Evolutionary conservation across 2,329 filamentous ascomycete genomes (phyloP).

Genomic region (Sporothrix globosa): DNA sequence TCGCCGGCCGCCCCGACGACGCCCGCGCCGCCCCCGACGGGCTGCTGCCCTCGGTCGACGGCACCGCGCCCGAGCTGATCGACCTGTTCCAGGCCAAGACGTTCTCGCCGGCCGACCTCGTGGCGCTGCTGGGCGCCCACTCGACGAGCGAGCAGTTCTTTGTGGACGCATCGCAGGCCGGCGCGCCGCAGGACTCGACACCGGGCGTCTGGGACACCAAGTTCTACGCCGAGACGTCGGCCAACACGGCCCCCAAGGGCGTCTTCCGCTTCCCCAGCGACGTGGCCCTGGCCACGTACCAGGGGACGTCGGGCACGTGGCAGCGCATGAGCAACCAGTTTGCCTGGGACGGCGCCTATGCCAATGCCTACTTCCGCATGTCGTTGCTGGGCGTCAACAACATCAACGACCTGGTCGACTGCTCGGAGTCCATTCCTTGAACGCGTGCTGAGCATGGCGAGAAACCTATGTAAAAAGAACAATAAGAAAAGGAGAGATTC

Average conservation of each 20-base stretch:
- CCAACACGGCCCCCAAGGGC: constrained; percentile 40
- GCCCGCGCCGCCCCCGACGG: constrained; percentile 38
- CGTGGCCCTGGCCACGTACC: constrained; percentile 46
- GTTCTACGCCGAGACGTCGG: constrained; percentile 51
- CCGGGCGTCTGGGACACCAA: constrained; percentile 54
- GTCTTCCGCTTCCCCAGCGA: constrained; percentile 51
- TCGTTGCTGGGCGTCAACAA: constrained; percentile 60
- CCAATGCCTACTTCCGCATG: constrained; percentile 57
- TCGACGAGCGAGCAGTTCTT: constrained; percentile 53
- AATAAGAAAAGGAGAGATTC: too few species aligned
- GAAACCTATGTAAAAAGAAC: not conserved
- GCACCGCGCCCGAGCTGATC: constrained; percentile 49
- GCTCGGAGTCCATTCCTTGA: constrained; percentile 45
- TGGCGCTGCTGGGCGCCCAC: constrained; percentile 60
- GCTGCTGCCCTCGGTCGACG: constrained; percentile 50
- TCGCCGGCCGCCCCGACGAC: constrained; percentile 41
- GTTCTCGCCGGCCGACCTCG: constrained; percentile 53
- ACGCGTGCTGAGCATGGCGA: not conserved
- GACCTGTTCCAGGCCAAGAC: constrained; percentile 55
- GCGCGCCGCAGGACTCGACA: constrained; percentile 52
- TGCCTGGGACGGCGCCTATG: constrained; percentile 55
- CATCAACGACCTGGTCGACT: constrained; percentile 59
- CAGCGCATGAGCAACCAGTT: constrained; percentile 43
- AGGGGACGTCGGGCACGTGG: constrained; percentile 46
- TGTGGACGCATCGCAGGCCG: constrained; percentile 47